Conservation (phyloP, 2,329 filamentous ascomycete genomes). For the Ophiostoma sp. region DNA sequence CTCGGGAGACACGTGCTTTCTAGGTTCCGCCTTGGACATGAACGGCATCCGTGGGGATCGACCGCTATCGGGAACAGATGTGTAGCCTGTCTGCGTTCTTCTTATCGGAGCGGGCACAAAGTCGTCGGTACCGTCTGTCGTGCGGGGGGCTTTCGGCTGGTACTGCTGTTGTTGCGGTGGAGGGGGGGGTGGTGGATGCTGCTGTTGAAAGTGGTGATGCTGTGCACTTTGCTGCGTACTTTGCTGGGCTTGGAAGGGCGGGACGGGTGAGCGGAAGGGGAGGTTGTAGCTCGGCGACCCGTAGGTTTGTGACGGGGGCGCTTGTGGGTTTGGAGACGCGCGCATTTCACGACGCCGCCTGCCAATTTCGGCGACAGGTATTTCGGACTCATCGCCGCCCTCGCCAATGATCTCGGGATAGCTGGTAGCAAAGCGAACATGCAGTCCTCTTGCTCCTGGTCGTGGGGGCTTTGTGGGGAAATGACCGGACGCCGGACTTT, state of each 20-base stretch:
- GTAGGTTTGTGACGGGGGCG: slow-evolving; percentile 4
- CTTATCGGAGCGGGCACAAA: slow-evolving; percentile 52
- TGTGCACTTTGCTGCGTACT: background rate
- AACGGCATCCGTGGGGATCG: background rate
- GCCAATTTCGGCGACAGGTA: slow-evolving; percentile 66
- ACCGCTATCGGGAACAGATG: slow-evolving; percentile 32
- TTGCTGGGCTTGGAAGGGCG: slow-evolving; percentile 27
- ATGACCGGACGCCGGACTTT: slow-evolving; percentile 38
- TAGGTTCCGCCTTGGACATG: background rate
- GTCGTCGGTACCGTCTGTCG: slow-evolving; percentile 31
- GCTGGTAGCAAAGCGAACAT: slow-evolving; percentile 67
- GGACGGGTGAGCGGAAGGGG: slow-evolving; percentile 28
- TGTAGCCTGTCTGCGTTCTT: slow-evolving; percentile 54
- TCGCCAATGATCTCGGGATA: slow-evolving; percentile 80
- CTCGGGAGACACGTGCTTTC: slow-evolving; percentile 37
- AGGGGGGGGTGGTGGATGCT: background rate
- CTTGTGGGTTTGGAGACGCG: slow-evolving; percentile 24
- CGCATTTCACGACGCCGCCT: slow-evolving; percentile 43
- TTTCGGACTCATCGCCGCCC: slow-evolving; percentile 79
- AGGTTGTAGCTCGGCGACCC: slow-evolving; percentile 2
- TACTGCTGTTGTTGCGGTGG: slow-evolving; percentile 27
- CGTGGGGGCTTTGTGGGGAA: slow-evolving; percentile 11
- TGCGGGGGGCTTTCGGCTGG: slow-evolving; percentile 35
- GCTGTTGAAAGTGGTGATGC: background rate
- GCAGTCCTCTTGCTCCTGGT: slow-evolving; percentile 56